Conservation (phyloP, 108 stramenopile genomes). For the Conticribra guillardii region DNA sequence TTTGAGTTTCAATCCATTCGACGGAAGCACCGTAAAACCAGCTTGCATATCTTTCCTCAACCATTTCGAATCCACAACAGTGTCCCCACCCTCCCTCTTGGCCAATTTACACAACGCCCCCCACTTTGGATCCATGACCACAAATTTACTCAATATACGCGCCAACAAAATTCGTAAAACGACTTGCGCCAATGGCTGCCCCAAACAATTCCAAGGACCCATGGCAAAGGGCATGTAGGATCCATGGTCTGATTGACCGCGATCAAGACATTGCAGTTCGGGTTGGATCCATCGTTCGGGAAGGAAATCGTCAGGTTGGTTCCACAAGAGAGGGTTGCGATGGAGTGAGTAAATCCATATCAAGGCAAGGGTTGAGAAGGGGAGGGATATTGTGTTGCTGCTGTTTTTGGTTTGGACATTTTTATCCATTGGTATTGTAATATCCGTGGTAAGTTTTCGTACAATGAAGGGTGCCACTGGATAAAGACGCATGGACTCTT, state of each 20-base stretch:
- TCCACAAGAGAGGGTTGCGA: slow-evolving; percentile 85
- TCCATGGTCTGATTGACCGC: slow-evolving; percentile 66
- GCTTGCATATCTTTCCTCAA: slow-evolving; percentile 94
- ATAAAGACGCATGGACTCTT: slow-evolving; percentile 92
- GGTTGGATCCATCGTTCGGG: slow-evolving; percentile 88
- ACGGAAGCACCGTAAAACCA: slow-evolving; percentile 93
- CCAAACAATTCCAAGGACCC: slow-evolving; percentile 92
- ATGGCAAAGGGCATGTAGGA: slow-evolving; percentile 92
- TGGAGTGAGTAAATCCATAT: slow-evolving; percentile 95
- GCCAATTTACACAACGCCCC: slow-evolving; percentile 28
- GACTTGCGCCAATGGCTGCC: slow-evolving; percentile 90
- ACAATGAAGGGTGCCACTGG: slow-evolving; percentile 95
- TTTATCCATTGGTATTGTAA: slow-evolving; percentile 53
- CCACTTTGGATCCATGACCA: slow-evolving; percentile 57
- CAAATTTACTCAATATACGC: slow-evolving; percentile 58
- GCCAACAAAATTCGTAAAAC: slow-evolving; percentile 83
- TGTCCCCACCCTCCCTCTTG: slow-evolving; percentile 1
- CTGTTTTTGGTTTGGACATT: slow-evolving; percentile 4
- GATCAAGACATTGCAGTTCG: slow-evolving; percentile 42
- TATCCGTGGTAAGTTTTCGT: slow-evolving; percentile 65
- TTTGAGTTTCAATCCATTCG: slow-evolving; percentile 73
- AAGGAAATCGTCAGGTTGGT: slow-evolving; percentile 81
- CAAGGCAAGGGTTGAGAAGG: slow-evolving; percentile 77
- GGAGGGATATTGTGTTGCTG: slow-evolving; percentile 46
- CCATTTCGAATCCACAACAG: slow-evolving; percentile 21